Evolutionary conservation across 306 rosid genomes (phyloP), one percentile per base, ranked within the genome.

Genomic region (Oxytropis ochrocephala): DNA sequence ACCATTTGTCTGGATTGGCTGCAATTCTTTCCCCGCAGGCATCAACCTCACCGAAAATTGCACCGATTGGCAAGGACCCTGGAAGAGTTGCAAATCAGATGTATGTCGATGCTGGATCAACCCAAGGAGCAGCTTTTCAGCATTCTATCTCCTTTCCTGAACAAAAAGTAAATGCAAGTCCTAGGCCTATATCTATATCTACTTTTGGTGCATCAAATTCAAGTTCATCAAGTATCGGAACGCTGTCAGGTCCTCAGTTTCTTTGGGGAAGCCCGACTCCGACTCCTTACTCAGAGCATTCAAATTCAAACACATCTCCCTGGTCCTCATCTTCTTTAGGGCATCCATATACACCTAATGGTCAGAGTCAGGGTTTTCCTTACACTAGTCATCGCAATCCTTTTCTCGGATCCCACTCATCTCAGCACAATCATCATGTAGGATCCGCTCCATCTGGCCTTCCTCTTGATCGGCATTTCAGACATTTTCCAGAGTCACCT

Each of bases 251-350:
- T 80, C 93, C 91, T 53, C 96, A 92, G 80, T 92, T 92, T 84
- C 98, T 89, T 36, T 92, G 98, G 98, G 98, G 98, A 73, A 89
- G 89, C 69, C 89, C 96, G 7, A 83, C 88, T 74, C 89, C 96
- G 7, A 83, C 88, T 74, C 89, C 89, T 38, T 89, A 85, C 60
- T 44, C 91, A 0, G 92, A 84, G 59, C 86, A 30, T 56, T 69
- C 86, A 43, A 89, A 30, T 56, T 69, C 86, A 43, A 89, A 71
- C 68, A 84, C 93, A 66, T 78, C 92, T 78, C 86, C 89, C 1
- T 87, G 95, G 96, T 78, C 91, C 18, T 71, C 88, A 32, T 75
- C 90, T 46, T 85, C 98, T 39, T 64, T 41, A 48, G 89, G 95
- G 32, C 85, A 67, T 49, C 89, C 87, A 30, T 85, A 86, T 77